Base-by-base conservation (phyloP, 352 stramenopile genomes). In the Pythium aristosporum region DNA sequence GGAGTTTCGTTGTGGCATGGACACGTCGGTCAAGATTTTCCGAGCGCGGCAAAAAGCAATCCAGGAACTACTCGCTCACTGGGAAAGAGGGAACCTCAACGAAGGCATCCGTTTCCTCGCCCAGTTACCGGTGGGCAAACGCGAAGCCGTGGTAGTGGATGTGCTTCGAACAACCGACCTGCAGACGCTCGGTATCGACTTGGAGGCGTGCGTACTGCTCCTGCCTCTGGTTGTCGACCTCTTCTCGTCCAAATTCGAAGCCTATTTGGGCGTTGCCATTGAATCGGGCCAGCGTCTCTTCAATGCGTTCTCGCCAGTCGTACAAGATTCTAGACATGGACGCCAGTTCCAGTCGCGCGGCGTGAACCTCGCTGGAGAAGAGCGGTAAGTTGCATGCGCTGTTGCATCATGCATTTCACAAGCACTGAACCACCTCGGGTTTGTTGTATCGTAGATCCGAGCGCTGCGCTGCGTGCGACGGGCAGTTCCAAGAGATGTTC, bases 1-100 rank as follows among this genome's bases (percentile, higher is more conserved):
- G 73, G 86, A 95, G 67, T 82, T 93, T 57, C 82, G 80, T 9
- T 89, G 80, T 62, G 86, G 86, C 9, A 95, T 95, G 84, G 86
- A 95, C 59, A 91, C 82, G 12, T 92, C 75, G 30, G 54, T 93
- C 34, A 91, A 91, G 57, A 82, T 79, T 12, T 88, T 95, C 39
- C 76, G 77, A 15, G 65, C 72, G 47, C 75, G 86, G 1, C 83
- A 93, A 59, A 91, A 90, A 55, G 80, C 77, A 28, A 59, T 91
- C 13, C 76, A 92, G 59, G 77, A 92, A 65, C 67, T 95, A 10
- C 73, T 93, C 6, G 59, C 52, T 34, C 69, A 86, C 46, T 93
- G 86, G 86, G 73, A 91, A 65, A 85, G 83, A 55, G 84, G 84
- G 15, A 74, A 75, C 36, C 50, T 93, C 28, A 76, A 90, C 59